Base-by-base conservation (phyloP, 345 rosid genomes). In the Populus alba region DNA sequence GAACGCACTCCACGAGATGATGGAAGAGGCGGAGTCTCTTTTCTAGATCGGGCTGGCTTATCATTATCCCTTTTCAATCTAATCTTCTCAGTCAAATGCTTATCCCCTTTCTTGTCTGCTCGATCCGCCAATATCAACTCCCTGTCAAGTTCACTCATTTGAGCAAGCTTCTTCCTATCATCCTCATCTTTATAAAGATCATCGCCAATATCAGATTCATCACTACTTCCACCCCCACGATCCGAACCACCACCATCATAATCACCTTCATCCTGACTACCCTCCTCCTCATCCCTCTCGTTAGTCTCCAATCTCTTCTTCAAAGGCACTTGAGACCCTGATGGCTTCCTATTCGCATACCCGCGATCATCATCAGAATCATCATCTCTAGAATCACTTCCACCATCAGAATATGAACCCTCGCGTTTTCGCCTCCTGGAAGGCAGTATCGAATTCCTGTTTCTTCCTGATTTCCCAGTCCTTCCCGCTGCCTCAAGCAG, bases 401-500 rank as follows among this genome's bases (percentile, higher is more conserved):
- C 98, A 75, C 85, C 89, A 84, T 91, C 98, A 6, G 98, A 94
- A 82, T 90, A 91, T 3, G 98, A 94, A 78, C 93, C 99, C 43
- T 91, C 97, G 6, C 82, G 29, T 59, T 59, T 91, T 69, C 90
- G 81, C 83, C 94, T 89, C 65, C 89, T 88, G 10, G 97, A 84
- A 22, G 91, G 74, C 27, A 91, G 89, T 66, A 33, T 80, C 3
- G 94, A 85, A 70, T 88, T 91, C 7, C 92, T 87, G 63, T 87
- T 85, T 72, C 90, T 90, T 66, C 92, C 91, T 9, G 88, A 72
- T 2, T 87, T 78, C 39, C 89, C 86, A 1, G 98, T 87, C 80
- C 99, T 94, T 38, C 99, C 99, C 2, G 99, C 99, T 22, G 99
- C 99, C 89, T 94, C 98, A 43, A 94, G 87, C 57, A 97, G 96